Evolutionary conservation across 768 basidiomycete species (phyloP), one percentile per base, ranked within the genome.

Genomic region (Auriscalpium orientale): DNA sequence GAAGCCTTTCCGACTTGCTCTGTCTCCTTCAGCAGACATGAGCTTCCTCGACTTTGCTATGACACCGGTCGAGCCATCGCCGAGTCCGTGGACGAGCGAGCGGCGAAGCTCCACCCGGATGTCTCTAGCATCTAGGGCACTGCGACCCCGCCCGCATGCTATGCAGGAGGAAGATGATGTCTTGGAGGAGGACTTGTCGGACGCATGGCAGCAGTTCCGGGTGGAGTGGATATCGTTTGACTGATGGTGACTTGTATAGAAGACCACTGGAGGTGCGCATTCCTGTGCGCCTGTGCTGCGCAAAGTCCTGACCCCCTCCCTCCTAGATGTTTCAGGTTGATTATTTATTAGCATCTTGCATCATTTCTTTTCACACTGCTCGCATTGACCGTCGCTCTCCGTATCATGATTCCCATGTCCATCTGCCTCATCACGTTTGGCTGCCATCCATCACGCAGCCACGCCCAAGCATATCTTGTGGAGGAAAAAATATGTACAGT

Each of bases 181-280:
- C 18, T 37, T 16, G 33, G 49, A 58, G n/a, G 56, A 53, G 20
- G n/a, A 45, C 18, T 16, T 48, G 8, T 55, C 49, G 53, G 59
- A 60, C 7, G 28, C 49, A 22, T 58, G 57, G 59, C 49, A 51
- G 33, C 58, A 54, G 36, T 60, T 60, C 50, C 59, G 54, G 21
- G 59, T 58, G 16, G 59, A 58, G 16, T 58, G 57, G 59, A 60
- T 58, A 12, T 53, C 59, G 48, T 58, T 58, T 43, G 46, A 51
- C 10, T 58, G 57, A 53, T 16, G 28, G 28, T 28, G 28, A 28
- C 28, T 28, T 28, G 28, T 28, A 2, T 28, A 28, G 28, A 28
- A 28, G 28, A 28, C 4, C 28, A 2, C 28, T 28, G 7, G n/a
- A 16, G 22, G 13, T 13, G 16, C 22, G n/a, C 13, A 21, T 48